A percentile compares a stretch with the other conserved stretches of the same genome.
Evolutionary conservation across 2,329 filamentous ascomycete species (phyloP).

Genomic region (Mycogone perniciosa): DNA sequence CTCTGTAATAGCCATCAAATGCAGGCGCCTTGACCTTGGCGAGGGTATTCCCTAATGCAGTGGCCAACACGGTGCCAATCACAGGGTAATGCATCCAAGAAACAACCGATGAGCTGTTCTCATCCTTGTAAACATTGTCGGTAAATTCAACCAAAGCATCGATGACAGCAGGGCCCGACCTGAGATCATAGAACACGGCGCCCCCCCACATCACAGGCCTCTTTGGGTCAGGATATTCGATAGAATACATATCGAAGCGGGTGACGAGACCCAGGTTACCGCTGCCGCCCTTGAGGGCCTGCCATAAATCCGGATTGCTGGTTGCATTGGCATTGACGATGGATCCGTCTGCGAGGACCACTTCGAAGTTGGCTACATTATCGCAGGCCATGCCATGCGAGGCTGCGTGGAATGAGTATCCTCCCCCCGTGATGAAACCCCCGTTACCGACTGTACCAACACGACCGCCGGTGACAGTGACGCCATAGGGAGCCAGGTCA

Average conservation of each 20-base stretch:
- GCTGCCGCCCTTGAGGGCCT: slow-evolving; percentile 34
- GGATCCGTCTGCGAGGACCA: slow-evolving; percentile 41
- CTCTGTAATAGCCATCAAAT: slow-evolving; percentile 24
- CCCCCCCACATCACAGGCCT: slow-evolving; percentile 28
- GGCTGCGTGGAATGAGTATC: slow-evolving; percentile 31
- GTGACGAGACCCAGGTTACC: slow-evolving; percentile 37
- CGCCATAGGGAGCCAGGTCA: slow-evolving; percentile 25
- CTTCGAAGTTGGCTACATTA: slow-evolving; percentile 36
- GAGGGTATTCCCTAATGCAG: slow-evolving; percentile 27
- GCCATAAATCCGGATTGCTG: slow-evolving; percentile 36
- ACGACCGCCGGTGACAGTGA: slow-evolving; percentile 30
- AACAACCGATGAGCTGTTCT: slow-evolving; percentile 27
- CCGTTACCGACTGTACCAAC: slow-evolving; percentile 31
- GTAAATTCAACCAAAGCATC: slow-evolving; percentile 29
- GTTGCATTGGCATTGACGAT: slow-evolving; percentile 35
- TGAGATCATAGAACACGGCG: slow-evolving; percentile 21
- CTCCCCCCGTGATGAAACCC: slow-evolving; percentile 31
- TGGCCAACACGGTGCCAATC: slow-evolving; percentile 24
- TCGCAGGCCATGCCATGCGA: slow-evolving; percentile 35
- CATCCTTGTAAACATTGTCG: slow-evolving; percentile 25
- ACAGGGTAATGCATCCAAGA: slow-evolving; percentile 29
- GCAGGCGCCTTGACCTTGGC: slow-evolving; percentile 22
- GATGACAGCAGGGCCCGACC: slow-evolving; percentile 13
- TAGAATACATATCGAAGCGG: slow-evolving; percentile 24
- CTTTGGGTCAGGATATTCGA: slow-evolving; percentile 21